Base-by-base conservation (phyloP, 306 rosid genomes). In the Medicago lupulina region DNA sequence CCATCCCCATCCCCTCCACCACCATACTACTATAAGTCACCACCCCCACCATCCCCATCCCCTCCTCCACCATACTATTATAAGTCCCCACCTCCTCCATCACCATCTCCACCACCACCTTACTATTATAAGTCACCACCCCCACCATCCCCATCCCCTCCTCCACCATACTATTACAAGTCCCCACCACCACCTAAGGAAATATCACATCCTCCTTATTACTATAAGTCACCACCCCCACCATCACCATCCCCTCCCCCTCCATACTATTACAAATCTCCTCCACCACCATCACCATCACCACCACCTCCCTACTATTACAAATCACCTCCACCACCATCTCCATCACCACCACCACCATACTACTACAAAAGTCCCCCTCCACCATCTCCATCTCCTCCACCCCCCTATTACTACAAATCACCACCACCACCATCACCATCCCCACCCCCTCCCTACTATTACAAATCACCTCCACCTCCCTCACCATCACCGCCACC, bases 391-490 rank as follows among this genome's bases (percentile, higher is more conserved):
- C 81, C 76, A 0, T 75, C 76, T 0, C 39, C 65, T 0, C 88
- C 78, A 0, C 82, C 83, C 0, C 88, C 85, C 0, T 84, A 87
- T 71, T 36, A 84, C 23, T 88, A 85, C 69, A 78, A 17, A 0
- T 55, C 78, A 0, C 89, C 90, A 0, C 92, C 88, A 0, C 90
- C 88, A 23, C 87, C 87, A 10, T 23, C 78, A 0, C 76, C 67
- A 0, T 75, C 77, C 0, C 79, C 83, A 0, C 80, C 83, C 0
- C 90, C 88, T 2, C 87, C 91, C 0, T 87, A 88, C 80, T 31
- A 82, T 0, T 88, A 91, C 61, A 34, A 61, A 2, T 79, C 85
- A 0, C 90, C 89, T 0, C 86, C 86, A 0, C 92, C 89, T 28
- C 92, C 86, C 0, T 71, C 71, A 0, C 75, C 80, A 2, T 81